These are phyloP conservation scores for Mucor circinelloides DNA, from an alignment of 371 early-diverging fungal genomes.

Conservation along the genomic window DNA sequence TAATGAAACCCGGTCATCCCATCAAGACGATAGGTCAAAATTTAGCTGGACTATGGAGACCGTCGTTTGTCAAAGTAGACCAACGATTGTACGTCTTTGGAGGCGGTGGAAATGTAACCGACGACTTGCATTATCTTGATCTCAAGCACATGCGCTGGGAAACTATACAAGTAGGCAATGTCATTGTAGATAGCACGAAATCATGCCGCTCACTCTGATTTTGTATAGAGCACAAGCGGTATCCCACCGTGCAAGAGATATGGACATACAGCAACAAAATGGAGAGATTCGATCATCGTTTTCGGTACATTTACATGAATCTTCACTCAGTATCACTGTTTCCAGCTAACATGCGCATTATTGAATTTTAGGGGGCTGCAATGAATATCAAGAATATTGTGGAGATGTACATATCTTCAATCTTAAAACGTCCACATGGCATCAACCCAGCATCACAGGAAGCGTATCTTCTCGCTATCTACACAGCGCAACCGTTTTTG, in stretches of 20 bases:
- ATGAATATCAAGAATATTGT: slow-evolving; percentile 60
- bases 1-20: slow-evolving; percentile 47
- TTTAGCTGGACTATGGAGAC: slow-evolving; percentile 63
- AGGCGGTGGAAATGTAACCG: slow-evolving; percentile 64
- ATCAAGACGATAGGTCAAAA: slow-evolving; percentile 56
- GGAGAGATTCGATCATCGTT: slow-evolving; percentile 59
- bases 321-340: slow-evolving; percentile 3
- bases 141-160: slow-evolving; percentile 45
- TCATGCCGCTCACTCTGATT: neutral
- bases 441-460: slow-evolving; percentile 59
- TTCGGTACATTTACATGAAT: slow-evolving; percentile 45
- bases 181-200: no score
- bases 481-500: slow-evolving; percentile 65
- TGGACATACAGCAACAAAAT: slow-evolving; percentile 63
- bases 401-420: slow-evolving; percentile 69
- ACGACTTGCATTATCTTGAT: slow-evolving; percentile 59
- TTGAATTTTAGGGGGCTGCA: slow-evolving; percentile 50
- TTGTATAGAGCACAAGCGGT: slow-evolving; percentile 43
- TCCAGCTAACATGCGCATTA: neutral
- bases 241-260: slow-evolving; percentile 61
- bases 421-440: slow-evolving; percentile 60
- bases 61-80: slow-evolving; percentile 59
- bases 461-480: slow-evolving; percentile 52
- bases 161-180: slow-evolving; percentile 27
- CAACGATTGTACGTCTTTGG: slow-evolving; percentile 60